Evolutionary conservation across 371 early-diverging fungal genomes (phyloP), one percentile per base, ranked within the genome.

Genomic region (Mycotypha africana): DNA sequence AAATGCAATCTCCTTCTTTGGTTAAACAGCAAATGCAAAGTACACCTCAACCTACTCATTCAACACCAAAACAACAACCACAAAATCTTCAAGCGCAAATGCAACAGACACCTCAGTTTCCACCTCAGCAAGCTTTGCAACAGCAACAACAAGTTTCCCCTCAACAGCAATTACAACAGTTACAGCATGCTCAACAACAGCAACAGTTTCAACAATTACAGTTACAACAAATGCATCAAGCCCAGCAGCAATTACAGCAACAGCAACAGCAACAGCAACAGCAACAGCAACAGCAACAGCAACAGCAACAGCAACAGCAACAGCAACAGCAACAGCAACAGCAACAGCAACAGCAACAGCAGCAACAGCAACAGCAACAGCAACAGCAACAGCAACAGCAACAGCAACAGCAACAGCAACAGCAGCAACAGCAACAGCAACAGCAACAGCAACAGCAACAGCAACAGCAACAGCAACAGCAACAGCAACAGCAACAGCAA

Each of bases 21-120:
- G 12, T 12, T 8, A 6, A 6, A 8, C 30, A 28, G 30, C 30
- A 28, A 28, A 28, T 28, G 30, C 6, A 6, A 8, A 12, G 8
- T 12, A 8, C 30, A 8, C 30, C 30, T 8, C 30, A 28, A 28
- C 30, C 30, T 8, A 6, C 6, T 8, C n/a, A n/a, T n/a, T n/a
- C n/a, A n/a, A n/a, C n/a, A 28, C 67, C 47, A 32, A 52, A 55
- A n/a, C 50, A 31, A 9, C 49, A 46, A 9, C 51, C 38, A 11
- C 49, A 45, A 4, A 51, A 42, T 21, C 32, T 40, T 16, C 47
- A 51, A 15, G 41, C 42, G 12, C 55, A 56, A 14, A 41, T n/a
- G 3, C 34, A 33, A 33, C 45, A 40, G 12, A 16, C 33, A 20
- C 38, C 25, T 41, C 42, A 41, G 34, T 11, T 15, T 19, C 21